These are phyloP conservation scores for Penicillium sp. DNA, from an alignment of 2,329 filamentous ascomycete species.

Conservation along the genomic window DNA sequence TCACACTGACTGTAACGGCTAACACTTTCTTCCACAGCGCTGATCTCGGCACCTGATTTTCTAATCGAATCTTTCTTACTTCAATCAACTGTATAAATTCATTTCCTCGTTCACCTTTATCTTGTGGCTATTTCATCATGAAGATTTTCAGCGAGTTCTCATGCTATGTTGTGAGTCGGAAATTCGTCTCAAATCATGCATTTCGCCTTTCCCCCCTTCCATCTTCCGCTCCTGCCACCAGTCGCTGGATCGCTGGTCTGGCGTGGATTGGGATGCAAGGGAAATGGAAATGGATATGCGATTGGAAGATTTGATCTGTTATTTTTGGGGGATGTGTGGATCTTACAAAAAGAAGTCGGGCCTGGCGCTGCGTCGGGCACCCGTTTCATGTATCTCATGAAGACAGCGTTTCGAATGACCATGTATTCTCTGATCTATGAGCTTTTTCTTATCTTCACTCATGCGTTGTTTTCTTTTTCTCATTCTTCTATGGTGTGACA, in stretches of 20 bases:
- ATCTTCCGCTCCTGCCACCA: conserved; percentile 31
- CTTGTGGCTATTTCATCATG: conserved; percentile 26
- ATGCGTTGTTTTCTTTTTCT: conserved; percentile 1
- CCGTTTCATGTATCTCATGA: conserved; percentile 19
- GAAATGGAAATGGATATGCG: not conserved
- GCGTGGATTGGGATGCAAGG: conserved; percentile 28
- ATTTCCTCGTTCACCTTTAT: conserved; percentile 28
- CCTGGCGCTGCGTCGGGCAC: conserved; percentile 6
- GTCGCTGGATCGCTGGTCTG: conserved; percentile 48
- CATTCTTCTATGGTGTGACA: not conserved
- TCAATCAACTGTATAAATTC: conserved; percentile 43
- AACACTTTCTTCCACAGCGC: conserved; percentile 31
- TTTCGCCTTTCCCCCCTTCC: conserved; percentile 13
- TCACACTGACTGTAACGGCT: conserved; percentile 12
- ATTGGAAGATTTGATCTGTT: conserved; percentile 10
- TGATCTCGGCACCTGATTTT: conserved; percentile 38
- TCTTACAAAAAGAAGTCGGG: conserved; percentile 12
- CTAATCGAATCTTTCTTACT: conserved; percentile 37
- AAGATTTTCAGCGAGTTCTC: conserved; percentile 38
- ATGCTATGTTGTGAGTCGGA: conserved; percentile 34
- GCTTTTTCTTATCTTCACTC: not conserved
- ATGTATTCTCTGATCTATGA: conserved; percentile 20
- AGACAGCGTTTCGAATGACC: conserved; percentile 20
- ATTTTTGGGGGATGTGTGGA: not conserved
- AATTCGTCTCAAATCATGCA: conserved; percentile 28